A percentile compares a stretch with the other conserved stretches of the same genome.
Evolutionary conservation across 371 early-diverging fungal species (phyloP).

Genomic region (Rhizomucor pusillus): DNA sequence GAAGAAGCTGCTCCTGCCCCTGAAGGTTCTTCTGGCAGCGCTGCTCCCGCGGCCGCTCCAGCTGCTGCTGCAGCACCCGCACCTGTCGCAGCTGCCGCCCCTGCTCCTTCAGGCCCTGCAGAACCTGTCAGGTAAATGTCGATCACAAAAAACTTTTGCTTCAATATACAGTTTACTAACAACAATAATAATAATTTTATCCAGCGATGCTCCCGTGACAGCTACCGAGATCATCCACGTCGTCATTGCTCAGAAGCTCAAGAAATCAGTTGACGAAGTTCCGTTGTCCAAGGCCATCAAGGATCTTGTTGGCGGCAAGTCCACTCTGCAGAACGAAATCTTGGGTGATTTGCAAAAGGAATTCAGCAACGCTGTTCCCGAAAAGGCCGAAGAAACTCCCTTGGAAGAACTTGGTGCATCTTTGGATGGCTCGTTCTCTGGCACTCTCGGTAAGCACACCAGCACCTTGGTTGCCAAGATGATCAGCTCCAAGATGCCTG

Average conservation of each 20-base stretch:
- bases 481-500: constrained; percentile 91
- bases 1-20: constrained; percentile 47
- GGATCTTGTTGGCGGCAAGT: constrained; percentile 94
- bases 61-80: constrained; percentile 52
- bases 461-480: constrained; percentile 78
- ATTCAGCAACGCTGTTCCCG: constrained; percentile 83
- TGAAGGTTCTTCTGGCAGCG: constrained; percentile 43
- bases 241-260: constrained; percentile 90
- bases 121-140: constrained; percentile 24
- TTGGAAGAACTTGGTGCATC: constrained; percentile 79
- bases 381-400: constrained; percentile 91
- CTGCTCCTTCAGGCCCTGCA: constrained; percentile 47
- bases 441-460: constrained; percentile 85
- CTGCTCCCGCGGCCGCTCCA: constrained; percentile 50
- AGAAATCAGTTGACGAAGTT: constrained; percentile 78
- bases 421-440: constrained; percentile 62
- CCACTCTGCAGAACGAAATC: constrained; percentile 96
- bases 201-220: constrained; percentile 73
- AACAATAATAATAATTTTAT: constrained; percentile 4
- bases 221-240: constrained; percentile 78
- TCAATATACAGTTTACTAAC: neutral
- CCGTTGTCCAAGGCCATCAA: constrained; percentile 81
- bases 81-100: constrained; percentile 17
- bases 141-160: neutral
- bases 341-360: constrained; percentile 95